phyloP scores from a whole-genome alignment of 306 rosid genomes.

The Carpinus viminea region DNA sequence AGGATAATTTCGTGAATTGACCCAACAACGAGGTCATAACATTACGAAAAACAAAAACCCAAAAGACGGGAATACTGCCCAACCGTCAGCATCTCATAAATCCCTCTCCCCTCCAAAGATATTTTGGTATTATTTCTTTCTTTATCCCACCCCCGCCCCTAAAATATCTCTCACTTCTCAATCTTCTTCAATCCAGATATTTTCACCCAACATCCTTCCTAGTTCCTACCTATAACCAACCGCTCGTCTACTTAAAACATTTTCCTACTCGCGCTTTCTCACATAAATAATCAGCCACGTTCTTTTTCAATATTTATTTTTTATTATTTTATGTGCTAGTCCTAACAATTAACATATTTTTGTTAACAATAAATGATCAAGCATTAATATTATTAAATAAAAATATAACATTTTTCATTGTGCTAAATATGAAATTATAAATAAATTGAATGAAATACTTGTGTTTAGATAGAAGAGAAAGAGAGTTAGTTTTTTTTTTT shows the following conservation, averaged over 20 bases:
- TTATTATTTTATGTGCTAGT: too few species aligned
- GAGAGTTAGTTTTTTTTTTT: too few species aligned
- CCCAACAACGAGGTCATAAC: background rate
- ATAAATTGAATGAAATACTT: too few species aligned
- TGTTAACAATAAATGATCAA: too few species aligned
- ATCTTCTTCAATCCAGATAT: constrained; percentile 15
- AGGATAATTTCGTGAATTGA: background rate
- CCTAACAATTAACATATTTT: too few species aligned
- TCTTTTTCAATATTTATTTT: background rate
- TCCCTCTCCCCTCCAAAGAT: background rate
- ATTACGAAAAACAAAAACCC: background rate
- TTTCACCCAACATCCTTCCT: background rate
- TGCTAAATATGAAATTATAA: too few species aligned
- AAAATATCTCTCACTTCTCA: background rate
- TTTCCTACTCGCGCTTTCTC: background rate
- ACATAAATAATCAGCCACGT: background rate
- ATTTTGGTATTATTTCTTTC: background rate
- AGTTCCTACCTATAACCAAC: background rate
- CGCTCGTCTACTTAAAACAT: background rate
- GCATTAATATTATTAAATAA: too few species aligned
- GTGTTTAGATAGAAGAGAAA: too few species aligned
- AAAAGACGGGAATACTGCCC: background rate
- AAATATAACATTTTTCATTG: too few species aligned
- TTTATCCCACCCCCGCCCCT: background rate
- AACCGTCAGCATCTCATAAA: background rate